Evolutionary conservation across 257 asterid species (phyloP), one percentile per base, ranked within the genome.

Genomic region (Striga asiatica): DNA sequence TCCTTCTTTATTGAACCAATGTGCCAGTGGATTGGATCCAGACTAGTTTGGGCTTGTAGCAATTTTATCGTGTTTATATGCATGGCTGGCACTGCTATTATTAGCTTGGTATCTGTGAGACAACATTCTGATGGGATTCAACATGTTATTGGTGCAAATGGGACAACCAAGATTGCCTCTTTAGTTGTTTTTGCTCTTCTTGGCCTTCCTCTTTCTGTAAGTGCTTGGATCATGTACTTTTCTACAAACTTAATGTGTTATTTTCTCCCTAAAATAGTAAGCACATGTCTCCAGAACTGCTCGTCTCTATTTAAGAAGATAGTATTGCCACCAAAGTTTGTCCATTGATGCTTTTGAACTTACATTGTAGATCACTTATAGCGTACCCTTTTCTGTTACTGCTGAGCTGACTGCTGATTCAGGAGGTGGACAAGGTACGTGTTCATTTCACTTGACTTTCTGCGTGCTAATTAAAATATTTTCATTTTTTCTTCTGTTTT

Each of bases 381-480:
- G 94, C 27, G 97, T 92, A 65, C 99, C 97, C 54, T 92, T 92
- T 72, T 88, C 97, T 45, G 80, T 92, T 68, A 88, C 97, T 3
- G 95, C 97, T 5, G 99, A 88, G 76, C 60, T 92, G 72, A 92
- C 99, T 64, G 99, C 99, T 48, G 99, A 92, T 81, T 77, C 88
- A 28, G 99, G 99, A 50, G 97, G 99, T 50, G 99, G 99, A 37
- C 99, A 92, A 92, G 99, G 99, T 92, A 73, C 42, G 12, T 34
- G 5, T 54, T 54, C 46, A n/a, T 6, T 52, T 52, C 24, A 38
- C 32, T 21, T 52, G n/a, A n/a, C n/a, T n/a, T n/a, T n/a, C n/a
- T n/a, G n/a, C n/a, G n/a, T n/a, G n/a, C n/a, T n/a, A n/a, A n/a
- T n/a, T n/a, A n/a, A n/a, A n/a, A 51, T 51, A 48, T 46, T 12